Evolutionary conservation across 2,329 filamentous ascomycete genomes (phyloP), one percentile per base, ranked within the genome.

Genomic region (Huntiella moniliformis): DNA sequence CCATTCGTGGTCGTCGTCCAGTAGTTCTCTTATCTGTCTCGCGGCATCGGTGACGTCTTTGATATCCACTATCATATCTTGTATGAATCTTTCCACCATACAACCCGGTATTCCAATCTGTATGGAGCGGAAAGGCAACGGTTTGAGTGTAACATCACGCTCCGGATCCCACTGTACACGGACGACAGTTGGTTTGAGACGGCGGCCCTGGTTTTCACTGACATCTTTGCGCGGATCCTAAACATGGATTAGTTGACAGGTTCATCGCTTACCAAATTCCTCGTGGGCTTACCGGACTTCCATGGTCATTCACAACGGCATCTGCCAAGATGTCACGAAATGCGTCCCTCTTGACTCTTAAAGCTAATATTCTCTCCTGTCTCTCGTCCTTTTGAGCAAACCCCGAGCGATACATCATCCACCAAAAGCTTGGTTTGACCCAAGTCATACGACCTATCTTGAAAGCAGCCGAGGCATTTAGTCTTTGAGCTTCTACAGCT

Each of bases 91-190:
- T 22, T 57, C 56, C 32, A 65, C 65, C 44, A 73, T 52, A 1
- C 55, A 56, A 2, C 57, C 63, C 1, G 68, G 65, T n/a, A 78
- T 66, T 1, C 74, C 74, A 51, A 78, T 70, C 61, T 79, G 74
- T 28, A 79, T 72, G 53, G 71, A 75, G 37, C 74, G 60, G 54
- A 71, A 66, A 5, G 53, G 56, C 44, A 76, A 50, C 50, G 59
- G 62, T 8, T 56, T 63, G 8, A 77, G 55, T 33, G 56, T 54
- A 1, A 66, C 56, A 17, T 62, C 61, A 15, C 75, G 54, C 54
- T 79, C 75, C 0, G 74, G 74, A 56, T 79, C 75, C 74, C 75
- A 79, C 55, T 78, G 74, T 5, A 77, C 63, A n/a, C 67, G 63
- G 0, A 77, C 71, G n/a, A 37, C 33, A 13, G 13, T 42, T 42